These are phyloP conservation scores for Heterococcus sp. DNA, from an alignment of 108 stramenopile genomes.

Conservation along the genomic window DNA sequence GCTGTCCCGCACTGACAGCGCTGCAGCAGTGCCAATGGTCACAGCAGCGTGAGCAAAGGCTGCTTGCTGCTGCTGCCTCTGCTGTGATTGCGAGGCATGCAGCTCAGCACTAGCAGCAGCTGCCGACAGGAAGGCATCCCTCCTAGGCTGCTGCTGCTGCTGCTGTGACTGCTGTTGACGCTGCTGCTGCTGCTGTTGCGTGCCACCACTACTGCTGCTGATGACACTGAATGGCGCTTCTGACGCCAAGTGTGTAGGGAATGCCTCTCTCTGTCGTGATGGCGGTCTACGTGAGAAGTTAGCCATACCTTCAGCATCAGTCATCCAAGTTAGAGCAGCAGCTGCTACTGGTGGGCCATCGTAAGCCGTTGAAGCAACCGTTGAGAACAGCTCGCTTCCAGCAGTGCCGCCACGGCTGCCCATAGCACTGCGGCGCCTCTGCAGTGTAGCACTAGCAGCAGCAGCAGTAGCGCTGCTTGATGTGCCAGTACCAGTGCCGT, in stretches of 20 bases:
- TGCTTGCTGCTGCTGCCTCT: conserved; percentile 38
- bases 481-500: too few species aligned
- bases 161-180: not conserved
- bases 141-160: too few species aligned
- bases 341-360: too few species aligned
- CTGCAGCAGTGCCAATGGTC: conserved; percentile 76
- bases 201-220: not conserved
- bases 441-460: not conserved
- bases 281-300: conserved; percentile 38
- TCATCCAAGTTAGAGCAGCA: conserved; percentile 1
- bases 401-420: not conserved
- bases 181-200: not conserved
- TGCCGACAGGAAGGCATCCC: too few species aligned
- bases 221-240: not conserved
- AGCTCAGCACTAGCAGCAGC: too few species aligned
- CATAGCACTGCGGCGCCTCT: not conserved
- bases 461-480: not conserved
- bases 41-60: conserved; percentile 78
- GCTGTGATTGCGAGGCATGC: not conserved
- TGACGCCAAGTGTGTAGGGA: conserved; percentile 30
- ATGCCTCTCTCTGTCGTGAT: conserved; percentile 36
- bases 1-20: too few species aligned
- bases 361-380: too few species aligned
- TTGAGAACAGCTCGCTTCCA: too few species aligned
- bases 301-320: conserved; percentile 37